These are phyloP conservation scores for Micromonas commoda DNA, from an alignment of 139 green algal genomes.

Conservation along the genomic window DNA sequence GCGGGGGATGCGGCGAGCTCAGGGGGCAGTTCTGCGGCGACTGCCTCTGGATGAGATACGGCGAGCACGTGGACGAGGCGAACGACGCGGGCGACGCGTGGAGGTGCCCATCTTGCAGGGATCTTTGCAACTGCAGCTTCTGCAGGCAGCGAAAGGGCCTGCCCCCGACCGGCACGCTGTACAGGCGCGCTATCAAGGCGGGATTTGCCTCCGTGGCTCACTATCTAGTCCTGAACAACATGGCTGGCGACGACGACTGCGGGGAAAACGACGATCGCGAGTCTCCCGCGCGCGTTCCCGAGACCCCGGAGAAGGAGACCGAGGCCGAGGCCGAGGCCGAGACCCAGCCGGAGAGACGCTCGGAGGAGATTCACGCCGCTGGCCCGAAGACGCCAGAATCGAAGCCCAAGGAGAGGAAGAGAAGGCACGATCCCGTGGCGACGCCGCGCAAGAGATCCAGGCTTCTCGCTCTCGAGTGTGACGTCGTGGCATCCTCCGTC, in stretches of 20 bases:
- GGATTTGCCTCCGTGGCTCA: slow-evolving; percentile 63
- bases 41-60: slow-evolving; percentile 68
- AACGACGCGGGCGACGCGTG: slow-evolving; percentile 39
- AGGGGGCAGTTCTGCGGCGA: slow-evolving; percentile 69
- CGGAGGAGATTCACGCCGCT: too few relatives aligned
- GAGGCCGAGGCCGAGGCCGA: not conserved
- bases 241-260: not conserved
- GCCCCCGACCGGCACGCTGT: slow-evolving; percentile 57
- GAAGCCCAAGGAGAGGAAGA: too few relatives aligned
- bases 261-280: not conserved
- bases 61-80: slow-evolving; percentile 58
- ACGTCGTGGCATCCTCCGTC: too few relatives aligned
- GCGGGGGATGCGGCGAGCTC: slow-evolving; percentile 42
- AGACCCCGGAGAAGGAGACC: not conserved
- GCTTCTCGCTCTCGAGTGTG: too few relatives aligned
- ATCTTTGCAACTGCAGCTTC: slow-evolving; percentile 72
- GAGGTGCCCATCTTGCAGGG: slow-evolving; percentile 61
- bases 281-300: not conserved
- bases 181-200: slow-evolving; percentile 42
- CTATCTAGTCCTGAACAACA: slow-evolving; percentile 64
- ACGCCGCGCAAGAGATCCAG: too few relatives aligned
- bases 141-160: slow-evolving; percentile 52
- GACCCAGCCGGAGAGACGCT: too few relatives aligned
- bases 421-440: too few relatives aligned
- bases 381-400: too few relatives aligned